Base-by-base conservation (phyloP, 805 yeast species). In the Cyberlindnera bimundalis region DNA sequence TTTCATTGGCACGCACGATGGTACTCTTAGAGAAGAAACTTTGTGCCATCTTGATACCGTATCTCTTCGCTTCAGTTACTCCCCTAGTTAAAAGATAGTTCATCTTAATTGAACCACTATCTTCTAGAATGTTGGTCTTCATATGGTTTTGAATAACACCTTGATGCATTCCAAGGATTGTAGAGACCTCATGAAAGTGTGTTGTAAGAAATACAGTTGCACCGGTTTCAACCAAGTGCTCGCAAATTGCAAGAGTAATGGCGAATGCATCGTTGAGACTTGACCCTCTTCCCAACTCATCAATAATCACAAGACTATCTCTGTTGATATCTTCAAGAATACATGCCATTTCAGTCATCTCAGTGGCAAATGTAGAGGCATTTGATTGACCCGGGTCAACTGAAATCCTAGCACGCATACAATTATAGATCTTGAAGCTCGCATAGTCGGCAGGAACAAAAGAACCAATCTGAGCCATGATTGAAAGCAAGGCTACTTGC, bases 401-500 rank as follows among this genome's bases (percentile, higher is more conserved):
- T 14, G 68, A 59, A 1, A 68, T 55, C 29, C 74, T 51, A 0
- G 74, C 66, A 37, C 65, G 66, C 5, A 71, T 42, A 13, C 61
- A 59, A 1, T 56, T 52, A 40, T 63, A 71, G 2, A 74, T 59
- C 3, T 68, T 74, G 20, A 74, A 39, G 5, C 49, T 53, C 1
- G 74, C 79, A 46, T 54, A 59, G 5, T 62, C 62, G 9, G 78
- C 76, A 0, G 77, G 76, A 1, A 73, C 63, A 39, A 64, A 74
- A 9, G 75, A 69, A 0, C 85, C 85, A 21, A 78, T 70, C 51
- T 80, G 85, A 0, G 78, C 73, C 70, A 79, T 63, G 6, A 78
- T 66, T 2, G 64, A 62, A 9, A 74, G 47, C 6, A 76, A 48
- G 1, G 78, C 76, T 7, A 74, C 63, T 47, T 76, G 80, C 37